Base-by-base conservation (phyloP, 352 stramenopile genomes). In the Pythium folliculosum region DNA sequence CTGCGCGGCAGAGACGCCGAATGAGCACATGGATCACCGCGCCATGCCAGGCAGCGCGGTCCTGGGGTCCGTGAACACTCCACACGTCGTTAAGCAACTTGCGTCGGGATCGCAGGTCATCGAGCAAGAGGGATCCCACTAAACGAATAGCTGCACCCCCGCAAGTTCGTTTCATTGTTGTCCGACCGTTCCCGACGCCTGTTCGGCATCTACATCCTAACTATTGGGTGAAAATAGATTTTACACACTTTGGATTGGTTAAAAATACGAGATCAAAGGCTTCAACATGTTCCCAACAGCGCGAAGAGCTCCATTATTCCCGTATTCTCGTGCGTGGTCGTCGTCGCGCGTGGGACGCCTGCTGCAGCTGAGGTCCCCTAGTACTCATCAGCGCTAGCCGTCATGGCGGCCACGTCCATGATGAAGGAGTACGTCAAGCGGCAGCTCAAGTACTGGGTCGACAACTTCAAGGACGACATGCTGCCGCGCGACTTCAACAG, bases 391-490 rank as follows among this genome's bases (percentile, higher is more conserved):
- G 27, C n/a, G n/a, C n/a, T n/a, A n/a, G 55, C 54, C 2, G 50
- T 38, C 30, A 78, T 67, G 57, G 51, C 64, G 50, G 56, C 63
- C 38, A 73, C 76, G 44, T 72, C 58, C 44, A 82, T 82, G 76
- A 89, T 91, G 79, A 91, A 91, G 72, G 82, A 91, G 64, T 88
- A 89, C 59, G 65, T 91, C 16, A 80, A 80, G 51, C 80, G 77
- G 49, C 81, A 91, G 65, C 77, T 91, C 49, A 75, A 70, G 44
- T 82, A 89, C 71, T 90, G 81, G 83, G 63, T 88, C 64, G 80
- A 88, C 16, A 77, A 77, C 63, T 88, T 88, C 62, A 80, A 73
- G 37, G 79, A 89, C 55, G 70, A 80, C 38, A 76, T 84, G 70
- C 65, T 90, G 30, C 83, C 81, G 38, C 78, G 80, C 37, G 80